Conservation (phyloP, 2,329 filamentous ascomycete genomes). For the Cladobotryum protrusum region DNA sequence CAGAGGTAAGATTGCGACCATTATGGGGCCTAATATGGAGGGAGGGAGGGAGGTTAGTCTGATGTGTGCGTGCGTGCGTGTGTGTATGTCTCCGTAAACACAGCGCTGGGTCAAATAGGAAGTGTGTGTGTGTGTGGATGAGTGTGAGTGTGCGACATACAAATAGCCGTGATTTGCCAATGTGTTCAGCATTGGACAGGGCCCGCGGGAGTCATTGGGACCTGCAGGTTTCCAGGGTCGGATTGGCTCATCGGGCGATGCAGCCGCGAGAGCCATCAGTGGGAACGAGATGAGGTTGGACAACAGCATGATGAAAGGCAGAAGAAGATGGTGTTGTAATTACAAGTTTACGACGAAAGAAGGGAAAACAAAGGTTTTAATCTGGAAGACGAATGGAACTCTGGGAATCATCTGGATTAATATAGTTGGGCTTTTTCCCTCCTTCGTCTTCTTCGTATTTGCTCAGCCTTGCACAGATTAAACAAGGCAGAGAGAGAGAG, state of each 20-base stretch:
- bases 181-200: conserved; percentile 20
- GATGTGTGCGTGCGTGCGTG: not conserved
- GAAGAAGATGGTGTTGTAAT: too few species aligned
- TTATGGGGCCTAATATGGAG: conserved; percentile 12
- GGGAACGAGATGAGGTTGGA: too few species aligned
- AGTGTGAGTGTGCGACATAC: not conserved
- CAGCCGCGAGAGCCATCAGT: not conserved
- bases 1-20: conserved; percentile 14
- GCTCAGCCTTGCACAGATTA: too few species aligned
- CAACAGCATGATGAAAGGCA: too few species aligned
- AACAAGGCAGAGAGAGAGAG: too few species aligned
- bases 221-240: conserved; percentile 11
- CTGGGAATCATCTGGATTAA: too few species aligned
- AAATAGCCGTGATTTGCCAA: conserved; percentile 20
- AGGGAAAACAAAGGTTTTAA: too few species aligned
- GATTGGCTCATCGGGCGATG: not conserved
- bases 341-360: too few species aligned
- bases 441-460: too few species aligned
- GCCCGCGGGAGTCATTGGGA: conserved; percentile 12
- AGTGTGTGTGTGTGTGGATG: not conserved
- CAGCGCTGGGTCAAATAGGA: too few species aligned
- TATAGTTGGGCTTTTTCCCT: too few species aligned
- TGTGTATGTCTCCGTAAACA: not conserved
- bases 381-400: too few species aligned
- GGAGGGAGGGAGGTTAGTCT: not conserved